Percentiles rank a stretch among this genome's conserved stretches.
phyloP scores from a whole-genome alignment of 179 eudicot species.

The Silene noctiflora region DNA sequence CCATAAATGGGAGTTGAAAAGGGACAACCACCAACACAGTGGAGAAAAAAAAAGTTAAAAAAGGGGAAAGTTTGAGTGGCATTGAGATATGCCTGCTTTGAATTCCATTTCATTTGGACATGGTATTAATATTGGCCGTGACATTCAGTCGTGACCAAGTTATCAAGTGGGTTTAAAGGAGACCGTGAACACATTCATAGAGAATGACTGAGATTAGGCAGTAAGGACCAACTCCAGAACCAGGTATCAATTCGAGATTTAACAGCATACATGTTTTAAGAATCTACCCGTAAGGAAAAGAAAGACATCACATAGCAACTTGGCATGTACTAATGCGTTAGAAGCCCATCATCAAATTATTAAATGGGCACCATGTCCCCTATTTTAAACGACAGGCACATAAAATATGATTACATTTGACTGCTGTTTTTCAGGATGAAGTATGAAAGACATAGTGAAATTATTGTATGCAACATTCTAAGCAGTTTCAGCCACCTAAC shows the following conservation, averaged over 20 bases:
- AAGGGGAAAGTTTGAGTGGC: not conserved
- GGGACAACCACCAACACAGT: not conserved
- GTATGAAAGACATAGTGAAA: not conserved
- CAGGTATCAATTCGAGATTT: not conserved
- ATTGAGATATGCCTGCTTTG: conserved; percentile 1
- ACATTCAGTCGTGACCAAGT: not conserved
- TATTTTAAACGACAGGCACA: not conserved
- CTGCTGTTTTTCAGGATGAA: not conserved
- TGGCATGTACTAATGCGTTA: not conserved
- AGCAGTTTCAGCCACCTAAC: not conserved
- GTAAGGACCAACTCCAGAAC: not conserved
- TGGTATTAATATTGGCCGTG: not conserved
- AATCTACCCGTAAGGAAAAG: not conserved
- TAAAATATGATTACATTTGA: not conserved
- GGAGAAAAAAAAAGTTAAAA: not conserved
- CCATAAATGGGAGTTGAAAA: not conserved
- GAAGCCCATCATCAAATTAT: not conserved
- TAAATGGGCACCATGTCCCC: not conserved
- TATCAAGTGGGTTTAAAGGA: not conserved
- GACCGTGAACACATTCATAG: not conserved
- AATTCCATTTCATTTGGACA: not conserved
- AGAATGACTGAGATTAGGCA: not conserved
- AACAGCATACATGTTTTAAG: not conserved
- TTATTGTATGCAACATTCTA: not conserved
- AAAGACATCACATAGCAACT: not conserved